A percentile compares a stretch with the other conserved stretches of the same genome.
Conservation (phyloP, 768 basidiomycete species). For the Lactarius akahatsu region DNA sequence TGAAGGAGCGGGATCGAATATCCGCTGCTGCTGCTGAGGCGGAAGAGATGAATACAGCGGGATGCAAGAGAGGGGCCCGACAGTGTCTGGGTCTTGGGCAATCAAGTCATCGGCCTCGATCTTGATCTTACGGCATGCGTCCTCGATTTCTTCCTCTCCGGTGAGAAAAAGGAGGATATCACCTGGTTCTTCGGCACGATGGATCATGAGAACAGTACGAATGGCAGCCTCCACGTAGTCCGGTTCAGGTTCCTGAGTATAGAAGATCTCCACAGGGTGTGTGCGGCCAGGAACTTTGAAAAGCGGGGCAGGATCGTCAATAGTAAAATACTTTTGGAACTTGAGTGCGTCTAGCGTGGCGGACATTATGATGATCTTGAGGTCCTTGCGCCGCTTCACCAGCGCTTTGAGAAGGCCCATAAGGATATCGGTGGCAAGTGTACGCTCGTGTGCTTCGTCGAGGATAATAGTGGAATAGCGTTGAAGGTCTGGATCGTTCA, state of each 20-base stretch:
- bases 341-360: constrained; percentile 96
- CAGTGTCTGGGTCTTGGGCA: constrained; percentile 65
- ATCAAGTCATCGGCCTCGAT: constrained; percentile 83
- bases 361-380: constrained; percentile 98
- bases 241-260: constrained; percentile 87
- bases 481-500: constrained; percentile 88
- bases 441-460: constrained; percentile 98
- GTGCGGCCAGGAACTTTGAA: constrained; percentile 93
- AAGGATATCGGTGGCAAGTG: constrained; percentile 95
- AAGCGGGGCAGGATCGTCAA: constrained; percentile 57
- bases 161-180: constrained; percentile 95
- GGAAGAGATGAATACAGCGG: constrained; percentile 95
- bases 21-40: constrained; percentile 91
- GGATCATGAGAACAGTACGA: constrained; percentile 94
- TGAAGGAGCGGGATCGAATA: constrained; percentile 86
- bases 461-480: constrained; percentile 98
- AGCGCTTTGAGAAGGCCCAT: constrained; percentile 94
- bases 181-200: constrained; percentile 90
- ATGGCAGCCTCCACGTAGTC: constrained; percentile 98
- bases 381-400: constrained; percentile 74
- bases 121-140: constrained; percentile 91
- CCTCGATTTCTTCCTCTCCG: constrained; percentile 98
- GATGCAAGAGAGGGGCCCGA: constrained; percentile 87
- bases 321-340: constrained; percentile 91
- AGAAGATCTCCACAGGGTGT: constrained; percentile 95